Percentiles rank a stretch among this genome's conserved stretches.
Evolutionary conservation across 768 basidiomycete species (phyloP).

Genomic region (Pleurotus cornucopiae): DNA sequence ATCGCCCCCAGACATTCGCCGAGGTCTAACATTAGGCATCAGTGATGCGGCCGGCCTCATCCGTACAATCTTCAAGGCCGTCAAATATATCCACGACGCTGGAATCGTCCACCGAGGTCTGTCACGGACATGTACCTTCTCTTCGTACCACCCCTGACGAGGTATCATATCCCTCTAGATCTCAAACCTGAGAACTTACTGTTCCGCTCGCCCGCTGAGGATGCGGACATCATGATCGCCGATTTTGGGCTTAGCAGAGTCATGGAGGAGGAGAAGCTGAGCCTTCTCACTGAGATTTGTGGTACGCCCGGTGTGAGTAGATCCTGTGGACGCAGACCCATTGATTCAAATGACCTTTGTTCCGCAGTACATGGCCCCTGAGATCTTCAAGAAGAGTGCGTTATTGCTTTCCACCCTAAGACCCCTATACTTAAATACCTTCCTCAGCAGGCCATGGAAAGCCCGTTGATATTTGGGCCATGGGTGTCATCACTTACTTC

Average conservation of each 20-base stretch:
- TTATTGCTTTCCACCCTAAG: constrained; percentile 8
- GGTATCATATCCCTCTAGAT: constrained; percentile 39
- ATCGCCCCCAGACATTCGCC: not conserved
- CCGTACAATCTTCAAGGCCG: constrained; percentile 80
- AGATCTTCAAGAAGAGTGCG: constrained; percentile 89
- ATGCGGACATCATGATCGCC: constrained; percentile 94
- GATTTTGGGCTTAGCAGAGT: constrained; percentile 93
- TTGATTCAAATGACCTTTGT: not conserved
- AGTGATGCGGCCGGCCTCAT: constrained; percentile 90
- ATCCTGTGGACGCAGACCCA: not conserved
- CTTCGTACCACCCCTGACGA: not conserved
- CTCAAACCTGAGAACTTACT: constrained; percentile 97
- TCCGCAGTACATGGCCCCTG: constrained; percentile 85
- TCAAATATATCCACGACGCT: constrained; percentile 85
- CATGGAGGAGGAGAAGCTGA: constrained; percentile 87
- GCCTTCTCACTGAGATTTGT: constrained; percentile 89
- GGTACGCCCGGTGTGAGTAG: constrained; percentile 80
- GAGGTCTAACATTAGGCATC: constrained; percentile 6
- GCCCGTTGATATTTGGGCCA: constrained; percentile 95
- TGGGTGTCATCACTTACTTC: constrained; percentile 99
- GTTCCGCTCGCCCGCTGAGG: constrained; percentile 85
- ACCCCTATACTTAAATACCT: constrained; percentile 3
- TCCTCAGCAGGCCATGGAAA: constrained; percentile 80
- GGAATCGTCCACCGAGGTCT: constrained; percentile 91
- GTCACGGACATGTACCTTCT: constrained; percentile 13